phyloP scores from a whole-genome alignment of 495 filamentous ascomycete species.

The Achaetomiella virescens region DNA sequence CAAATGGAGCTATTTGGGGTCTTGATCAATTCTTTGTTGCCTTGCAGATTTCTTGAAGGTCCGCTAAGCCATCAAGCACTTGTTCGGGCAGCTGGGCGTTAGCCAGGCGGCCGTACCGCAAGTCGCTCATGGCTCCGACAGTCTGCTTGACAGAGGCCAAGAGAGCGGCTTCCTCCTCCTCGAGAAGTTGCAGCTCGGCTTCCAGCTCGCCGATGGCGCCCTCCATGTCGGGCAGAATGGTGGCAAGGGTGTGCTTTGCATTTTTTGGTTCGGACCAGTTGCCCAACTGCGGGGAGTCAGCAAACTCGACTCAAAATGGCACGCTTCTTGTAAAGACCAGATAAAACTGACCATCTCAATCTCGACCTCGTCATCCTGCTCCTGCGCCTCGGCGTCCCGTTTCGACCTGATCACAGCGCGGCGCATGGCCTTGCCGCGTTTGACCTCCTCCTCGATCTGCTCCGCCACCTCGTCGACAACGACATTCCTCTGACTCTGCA shows the following conservation, averaged over 20 bases:
- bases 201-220: slow-evolving; percentile 59
- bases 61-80: slow-evolving; percentile 55
- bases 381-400: slow-evolving; percentile 49
- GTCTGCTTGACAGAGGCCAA: slow-evolving; percentile 55
- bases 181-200: slow-evolving; percentile 55
- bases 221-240: slow-evolving; percentile 63
- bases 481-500: slow-evolving; percentile 64
- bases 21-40: slow-evolving; percentile 32
- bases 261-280: slow-evolving; percentile 36
- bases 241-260: slow-evolving; percentile 53
- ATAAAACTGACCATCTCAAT: slow-evolving; percentile 57
- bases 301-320: neutral
- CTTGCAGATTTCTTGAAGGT: slow-evolving; percentile 60
- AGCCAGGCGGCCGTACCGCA: slow-evolving; percentile 71
- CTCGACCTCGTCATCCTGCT: slow-evolving; percentile 58
- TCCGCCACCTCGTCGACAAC: slow-evolving; percentile 60
- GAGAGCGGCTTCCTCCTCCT: slow-evolving; percentile 56
- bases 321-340: neutral
- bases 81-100: slow-evolving; percentile 54
- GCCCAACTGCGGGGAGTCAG: slow-evolving; percentile 54
- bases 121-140: slow-evolving; percentile 69
- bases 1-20: neutral
- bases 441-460: slow-evolving; percentile 62
- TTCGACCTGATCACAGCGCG: slow-evolving; percentile 53
- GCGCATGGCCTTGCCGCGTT: slow-evolving; percentile 55